These are phyloP conservation scores for Scutellaria minor DNA, from an alignment of 257 asterid species.

Conservation along the genomic window DNA sequence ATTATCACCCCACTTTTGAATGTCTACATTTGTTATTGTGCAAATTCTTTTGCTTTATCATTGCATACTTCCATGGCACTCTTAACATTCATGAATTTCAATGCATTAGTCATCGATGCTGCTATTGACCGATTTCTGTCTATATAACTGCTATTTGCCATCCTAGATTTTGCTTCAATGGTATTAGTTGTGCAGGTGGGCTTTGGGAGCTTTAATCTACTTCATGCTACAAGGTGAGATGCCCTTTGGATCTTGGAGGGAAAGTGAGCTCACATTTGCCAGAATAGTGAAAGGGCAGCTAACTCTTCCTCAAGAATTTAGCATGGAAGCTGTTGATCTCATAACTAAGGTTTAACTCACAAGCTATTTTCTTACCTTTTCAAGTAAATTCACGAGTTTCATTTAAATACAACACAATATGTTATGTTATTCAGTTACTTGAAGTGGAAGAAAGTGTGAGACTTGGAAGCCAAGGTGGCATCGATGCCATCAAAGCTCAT, in stretches of 20 bases:
- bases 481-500: constrained; percentile 69
- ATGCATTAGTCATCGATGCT: background rate
- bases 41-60: background rate
- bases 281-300: constrained; percentile 86
- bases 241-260: constrained; percentile 99
- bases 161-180: constrained; percentile 31
- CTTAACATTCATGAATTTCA: background rate
- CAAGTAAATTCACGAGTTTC: background rate
- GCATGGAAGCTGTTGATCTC: constrained; percentile 77
- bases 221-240: constrained; percentile 95
- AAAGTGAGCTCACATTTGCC: constrained; percentile 85
- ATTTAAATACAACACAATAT: constrained; percentile 28
- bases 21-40: background rate
- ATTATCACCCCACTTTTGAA: constrained; percentile 9
- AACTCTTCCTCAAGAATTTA: constrained; percentile 69
- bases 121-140: constrained; percentile 10
- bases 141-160: background rate
- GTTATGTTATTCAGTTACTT: constrained; percentile 58
- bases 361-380: constrained; percentile 9
- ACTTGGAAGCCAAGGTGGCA: constrained; percentile 75
- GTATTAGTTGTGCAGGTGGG: constrained; percentile 72
- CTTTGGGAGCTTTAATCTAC: constrained; percentile 83
- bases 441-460: constrained; percentile 81
- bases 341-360: constrained; percentile 66
- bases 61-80: background rate